Evolutionary conservation across 2,329 filamentous ascomycete genomes (phyloP).

Genomic region (Aspergillus fijiensis): DNA sequence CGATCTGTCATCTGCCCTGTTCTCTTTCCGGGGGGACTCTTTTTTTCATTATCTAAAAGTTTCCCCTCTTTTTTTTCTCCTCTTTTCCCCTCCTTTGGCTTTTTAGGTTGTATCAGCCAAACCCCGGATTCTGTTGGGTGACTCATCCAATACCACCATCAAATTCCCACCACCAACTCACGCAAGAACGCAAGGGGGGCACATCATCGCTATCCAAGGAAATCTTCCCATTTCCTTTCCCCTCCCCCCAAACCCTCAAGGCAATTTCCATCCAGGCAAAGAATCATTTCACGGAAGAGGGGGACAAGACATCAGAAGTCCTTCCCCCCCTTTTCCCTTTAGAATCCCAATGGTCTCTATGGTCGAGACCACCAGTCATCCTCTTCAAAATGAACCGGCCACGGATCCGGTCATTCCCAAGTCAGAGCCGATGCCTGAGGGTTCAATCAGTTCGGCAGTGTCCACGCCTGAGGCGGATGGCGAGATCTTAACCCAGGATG

Average conservation of each 20-base stretch:
- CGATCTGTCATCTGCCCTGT: slow-evolving; percentile 7
- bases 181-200: neutral
- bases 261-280: neutral
- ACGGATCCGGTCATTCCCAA: slow-evolving; percentile 45
- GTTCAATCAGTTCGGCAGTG: slow-evolving; percentile 45
- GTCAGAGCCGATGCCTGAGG: slow-evolving; percentile 42
- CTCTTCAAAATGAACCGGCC: slow-evolving; percentile 41
- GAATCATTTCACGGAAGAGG: neutral
- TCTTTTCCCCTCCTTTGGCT: slow-evolving; percentile 3
- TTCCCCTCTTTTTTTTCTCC: slow-evolving; percentile 1
- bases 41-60: slow-evolving; percentile 2
- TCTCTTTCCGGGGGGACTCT: slow-evolving; percentile 1
- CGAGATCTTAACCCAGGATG: slow-evolving; percentile 41
- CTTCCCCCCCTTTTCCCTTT: neutral
- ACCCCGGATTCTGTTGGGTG: neutral
- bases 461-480: slow-evolving; percentile 49
- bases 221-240: slow-evolving; percentile 2
- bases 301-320: neutral
- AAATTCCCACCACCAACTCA: neutral
- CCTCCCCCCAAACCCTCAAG: neutral
- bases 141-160: neutral
- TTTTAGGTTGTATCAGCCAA: slow-evolving; percentile 1
- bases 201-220: neutral
- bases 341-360: slow-evolving; percentile 45
- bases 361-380: slow-evolving; percentile 38